A percentile compares a stretch with the other conserved stretches of the same genome.
phyloP scores from a whole-genome alignment of 2,329 filamentous ascomycete species.

The Fusarium devonianum region DNA sequence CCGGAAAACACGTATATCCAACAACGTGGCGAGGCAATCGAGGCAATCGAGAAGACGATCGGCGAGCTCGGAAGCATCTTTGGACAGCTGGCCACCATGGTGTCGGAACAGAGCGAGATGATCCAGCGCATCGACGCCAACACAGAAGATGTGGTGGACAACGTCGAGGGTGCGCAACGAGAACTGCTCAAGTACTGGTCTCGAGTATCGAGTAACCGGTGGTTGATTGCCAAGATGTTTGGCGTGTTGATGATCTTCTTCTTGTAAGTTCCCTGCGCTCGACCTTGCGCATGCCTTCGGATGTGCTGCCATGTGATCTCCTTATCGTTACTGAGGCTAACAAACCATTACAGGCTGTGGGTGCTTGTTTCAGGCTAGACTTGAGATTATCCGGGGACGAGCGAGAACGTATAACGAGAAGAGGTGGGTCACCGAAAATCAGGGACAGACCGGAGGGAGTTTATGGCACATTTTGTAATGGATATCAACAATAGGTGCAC shows the following conservation, averaged over 20 bases:
- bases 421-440: constrained; percentile 18
- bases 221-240: constrained; percentile 84
- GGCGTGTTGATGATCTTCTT: constrained; percentile 95
- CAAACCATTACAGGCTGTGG: constrained; percentile 45
- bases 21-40: constrained; percentile 92
- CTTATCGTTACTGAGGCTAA: constrained; percentile 12
- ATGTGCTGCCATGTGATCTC: too few relatives aligned
- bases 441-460: constrained; percentile 14
- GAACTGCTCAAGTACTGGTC: constrained; percentile 98
- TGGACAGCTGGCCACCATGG: constrained; percentile 94
- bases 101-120: constrained; percentile 96
- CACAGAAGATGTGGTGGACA: constrained; percentile 97
- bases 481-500: constrained; percentile 28
- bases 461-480: constrained; percentile 37
- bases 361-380: constrained; percentile 50
- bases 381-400: constrained; percentile 2
- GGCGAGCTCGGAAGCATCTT: constrained; percentile 90
- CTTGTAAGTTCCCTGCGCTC: constrained; percentile 56
- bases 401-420: constrained; percentile 18
- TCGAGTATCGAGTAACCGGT: constrained; percentile 90
- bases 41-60: constrained; percentile 96
- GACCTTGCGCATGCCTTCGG: neutral
- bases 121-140: constrained; percentile 97
- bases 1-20: constrained; percentile 89
- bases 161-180: constrained; percentile 94